Percentiles rank a stretch among this genome's conserved stretches.
Conservation (phyloP, 2,329 filamentous ascomycete species). For the Fusarium sp. region DNA sequence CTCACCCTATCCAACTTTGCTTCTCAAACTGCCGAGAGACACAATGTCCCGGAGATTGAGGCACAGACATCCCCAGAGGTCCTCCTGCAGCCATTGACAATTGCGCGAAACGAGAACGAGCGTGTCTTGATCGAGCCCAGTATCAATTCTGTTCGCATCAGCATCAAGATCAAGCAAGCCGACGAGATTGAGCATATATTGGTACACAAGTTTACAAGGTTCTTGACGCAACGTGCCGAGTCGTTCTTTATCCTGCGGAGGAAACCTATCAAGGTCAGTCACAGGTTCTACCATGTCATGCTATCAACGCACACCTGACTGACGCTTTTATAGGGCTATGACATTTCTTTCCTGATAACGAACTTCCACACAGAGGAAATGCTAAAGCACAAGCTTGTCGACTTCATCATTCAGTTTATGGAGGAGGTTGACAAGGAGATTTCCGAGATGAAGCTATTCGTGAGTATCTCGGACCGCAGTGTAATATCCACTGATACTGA, state of each 20-base stretch:
- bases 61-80: slow-evolving; percentile 93
- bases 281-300: slow-evolving; percentile 1
- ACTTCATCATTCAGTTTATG: slow-evolving; percentile 99
- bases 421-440: slow-evolving; percentile 99
- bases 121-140: slow-evolving; percentile 95
- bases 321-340: slow-evolving; percentile 77
- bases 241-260: slow-evolving; percentile 95
- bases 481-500: slow-evolving; percentile 21
- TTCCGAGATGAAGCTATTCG: slow-evolving; percentile 99
- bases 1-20: slow-evolving; percentile 93
- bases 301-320: slow-evolving; percentile 26
- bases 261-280: slow-evolving; percentile 88
- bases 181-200: slow-evolving; percentile 99
- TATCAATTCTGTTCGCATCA: slow-evolving; percentile 96
- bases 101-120: slow-evolving; percentile 97
- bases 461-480: slow-evolving; percentile 61
- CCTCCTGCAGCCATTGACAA: slow-evolving; percentile 87
- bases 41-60: slow-evolving; percentile 98
- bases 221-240: slow-evolving; percentile 84
- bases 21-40: slow-evolving; percentile 93
- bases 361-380: slow-evolving; percentile 99
- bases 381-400: slow-evolving; percentile 98
- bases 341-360: slow-evolving; percentile 98
- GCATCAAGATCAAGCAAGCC: slow-evolving; percentile 99
- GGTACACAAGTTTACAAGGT: slow-evolving; percentile 97